phyloP scores from a whole-genome alignment of 345 rosid species.

The Euphorbia lathyris region DNA sequence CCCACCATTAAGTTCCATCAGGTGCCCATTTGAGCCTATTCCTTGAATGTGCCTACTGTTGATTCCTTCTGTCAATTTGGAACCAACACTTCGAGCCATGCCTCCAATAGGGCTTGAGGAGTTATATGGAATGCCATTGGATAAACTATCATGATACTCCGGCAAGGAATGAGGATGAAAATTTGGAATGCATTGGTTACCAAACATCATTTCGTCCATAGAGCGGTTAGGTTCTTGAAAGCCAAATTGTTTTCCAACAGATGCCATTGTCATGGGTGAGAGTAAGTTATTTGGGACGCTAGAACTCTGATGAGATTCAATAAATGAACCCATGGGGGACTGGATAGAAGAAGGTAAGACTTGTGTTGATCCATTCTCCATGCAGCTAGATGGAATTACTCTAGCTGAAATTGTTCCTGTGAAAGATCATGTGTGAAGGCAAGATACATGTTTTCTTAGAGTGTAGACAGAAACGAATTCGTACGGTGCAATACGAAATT shows the following conservation, averaged over 20 bases:
- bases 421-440: constrained; percentile 26
- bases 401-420: constrained; percentile 38
- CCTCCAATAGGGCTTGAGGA: constrained; percentile 37
- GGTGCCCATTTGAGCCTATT: constrained; percentile 41
- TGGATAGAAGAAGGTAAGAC: constrained; percentile 17
- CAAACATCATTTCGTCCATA: constrained; percentile 54
- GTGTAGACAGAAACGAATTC: no score
- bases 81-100: constrained; percentile 32
- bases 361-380: constrained; percentile 16
- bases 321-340: constrained; percentile 19
- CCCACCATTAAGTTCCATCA: constrained; percentile 40
- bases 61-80: constrained; percentile 43
- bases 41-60: constrained; percentile 51
- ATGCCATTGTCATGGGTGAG: constrained; percentile 50
- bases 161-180: constrained; percentile 83
- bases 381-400: constrained; percentile 18
- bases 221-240: constrained; percentile 48
- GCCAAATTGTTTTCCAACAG: constrained; percentile 55
- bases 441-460: not conserved
- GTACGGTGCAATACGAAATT: no score
- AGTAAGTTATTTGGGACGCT: constrained; percentile 68
- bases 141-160: constrained; percentile 60
- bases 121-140: constrained; percentile 55
- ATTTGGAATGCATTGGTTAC: constrained; percentile 45
- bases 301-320: constrained; percentile 30